Base-by-base conservation (phyloP, 2,329 filamentous ascomycete species). In the Exserohilum rostratum region DNA sequence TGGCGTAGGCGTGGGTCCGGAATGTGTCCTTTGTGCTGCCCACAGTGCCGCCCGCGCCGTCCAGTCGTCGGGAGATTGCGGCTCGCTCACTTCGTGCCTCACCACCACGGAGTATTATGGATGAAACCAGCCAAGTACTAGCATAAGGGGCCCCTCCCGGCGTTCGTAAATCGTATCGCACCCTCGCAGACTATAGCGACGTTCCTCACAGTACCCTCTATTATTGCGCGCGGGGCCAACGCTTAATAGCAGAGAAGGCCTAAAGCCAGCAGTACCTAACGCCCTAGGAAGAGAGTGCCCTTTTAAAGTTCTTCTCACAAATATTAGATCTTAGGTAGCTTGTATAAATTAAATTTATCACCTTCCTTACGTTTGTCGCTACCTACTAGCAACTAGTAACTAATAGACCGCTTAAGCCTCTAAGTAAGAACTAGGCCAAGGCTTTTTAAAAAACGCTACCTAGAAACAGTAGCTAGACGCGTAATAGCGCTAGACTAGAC, bases 211-310 rank as follows among this genome's bases (percentile, higher is more conserved):
- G 35, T 5, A 53, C 50, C 43, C 35, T 53, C 3, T 39, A 61
- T 46, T 18, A 63, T 50, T 56, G 64, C 57, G 57, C 51, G 31
- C 55, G 45, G 17, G 63, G 68, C n/a, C 67, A 64, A 37, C 66
- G 17, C 38, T 73, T 63, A 17, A 65, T 33, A 49, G 55, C 70
- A 58, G 55, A 60, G 33, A 70, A 70, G 49, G 69, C 63, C 43
- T 17, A 69, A 49, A 46, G 61, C 58, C 51, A 69, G 60, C 64
- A 66, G 59, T 73, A 71, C 38, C 67, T 71, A 10, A 63, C 50
- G 29, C 61, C 53, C 6, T 46, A 15, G 18, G 62, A 72, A 60
- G 67, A 71, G 61, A 60, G 68, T 46, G 67, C 65, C 10, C 44
- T 72, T 25, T 53, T 60, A 10, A 46, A 51, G 31, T 60, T 56